A percentile compares a stretch with the other conserved stretches of the same genome.
phyloP scores from a whole-genome alignment of 2,329 filamentous ascomycete genomes.

The Sporothrix globosa region DNA sequence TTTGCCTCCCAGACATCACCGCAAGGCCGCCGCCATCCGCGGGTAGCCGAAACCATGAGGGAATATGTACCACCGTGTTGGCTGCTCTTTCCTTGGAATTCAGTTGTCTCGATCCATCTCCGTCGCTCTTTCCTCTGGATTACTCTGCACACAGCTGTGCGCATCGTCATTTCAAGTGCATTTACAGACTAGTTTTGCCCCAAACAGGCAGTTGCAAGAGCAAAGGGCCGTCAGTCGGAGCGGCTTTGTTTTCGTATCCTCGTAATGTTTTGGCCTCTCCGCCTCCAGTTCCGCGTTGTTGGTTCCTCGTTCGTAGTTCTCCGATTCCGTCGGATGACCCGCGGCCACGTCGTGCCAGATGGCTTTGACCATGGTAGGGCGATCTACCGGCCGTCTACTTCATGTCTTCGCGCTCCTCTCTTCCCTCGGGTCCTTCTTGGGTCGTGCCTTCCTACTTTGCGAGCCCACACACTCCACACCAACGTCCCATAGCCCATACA shows the following conservation, averaged over 20 bases:
- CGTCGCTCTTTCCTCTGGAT: background rate
- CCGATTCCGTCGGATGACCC: background rate
- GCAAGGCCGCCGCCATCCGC: slow-evolving; percentile 26
- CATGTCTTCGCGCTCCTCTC: slow-evolving; percentile 32
- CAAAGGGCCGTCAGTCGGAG: background rate
- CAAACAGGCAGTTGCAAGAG: slow-evolving; percentile 11
- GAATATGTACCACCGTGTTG: slow-evolving; percentile 19
- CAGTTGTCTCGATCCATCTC: background rate
- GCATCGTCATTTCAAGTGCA: slow-evolving; percentile 10
- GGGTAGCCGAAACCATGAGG: slow-evolving; percentile 28
- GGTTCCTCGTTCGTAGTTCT: background rate
- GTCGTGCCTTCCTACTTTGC: slow-evolving; percentile 2
- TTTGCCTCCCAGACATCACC: background rate
- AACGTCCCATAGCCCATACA: background rate
- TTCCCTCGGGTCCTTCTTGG: background rate
- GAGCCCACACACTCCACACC: background rate
- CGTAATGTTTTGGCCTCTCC: too few relatives aligned
- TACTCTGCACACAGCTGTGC: background rate
- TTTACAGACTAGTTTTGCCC: background rate
- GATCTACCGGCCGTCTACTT: slow-evolving; percentile 30
- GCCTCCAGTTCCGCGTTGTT: background rate
- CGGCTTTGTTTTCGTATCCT: background rate
- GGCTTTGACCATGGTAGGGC: background rate
- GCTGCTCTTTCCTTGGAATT: slow-evolving; percentile 7
- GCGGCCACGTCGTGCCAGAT: background rate